phyloP scores from a whole-genome alignment of 192 early-diverging fungal genomes.

The Kickxella alabastrina region DNA sequence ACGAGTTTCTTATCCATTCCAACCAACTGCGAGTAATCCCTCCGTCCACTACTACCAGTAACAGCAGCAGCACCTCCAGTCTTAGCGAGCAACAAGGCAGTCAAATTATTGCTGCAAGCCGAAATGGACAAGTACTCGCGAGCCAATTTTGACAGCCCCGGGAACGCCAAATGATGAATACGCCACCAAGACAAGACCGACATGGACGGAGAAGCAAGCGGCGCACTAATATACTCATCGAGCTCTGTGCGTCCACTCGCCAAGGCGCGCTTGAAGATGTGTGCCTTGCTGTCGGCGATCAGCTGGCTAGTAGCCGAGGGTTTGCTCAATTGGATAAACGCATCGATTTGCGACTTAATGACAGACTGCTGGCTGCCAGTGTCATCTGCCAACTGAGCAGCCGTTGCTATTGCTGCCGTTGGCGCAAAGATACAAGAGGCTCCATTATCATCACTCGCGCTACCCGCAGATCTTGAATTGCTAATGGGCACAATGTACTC shows the following conservation, averaged over 20 bases:
- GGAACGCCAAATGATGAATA: slow-evolving; percentile 28
- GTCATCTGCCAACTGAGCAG: too few species aligned
- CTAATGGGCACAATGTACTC: too few species aligned
- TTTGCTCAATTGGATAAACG: slow-evolving; percentile 26
- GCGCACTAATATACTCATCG: slow-evolving; percentile 37
- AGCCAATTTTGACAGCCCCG: slow-evolving; percentile 25
- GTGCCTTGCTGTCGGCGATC: slow-evolving; percentile 28
- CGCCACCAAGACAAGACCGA: slow-evolving; percentile 36
- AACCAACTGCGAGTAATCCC: slow-evolving; percentile 35
- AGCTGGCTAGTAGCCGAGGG: slow-evolving; percentile 18
- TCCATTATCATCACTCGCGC: too few species aligned
- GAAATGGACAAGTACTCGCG: slow-evolving; percentile 44
- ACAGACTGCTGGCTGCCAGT: slow-evolving; percentile 17
- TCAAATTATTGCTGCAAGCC: slow-evolving; percentile 16
- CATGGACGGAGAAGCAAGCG: slow-evolving; percentile 26
- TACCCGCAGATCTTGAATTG: too few species aligned
- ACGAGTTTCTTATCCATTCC: slow-evolving; percentile 32
- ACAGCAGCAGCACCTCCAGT: too few species aligned
- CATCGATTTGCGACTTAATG: slow-evolving; percentile 24
- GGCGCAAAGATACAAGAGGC: too few species aligned
- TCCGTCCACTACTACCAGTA: too few species aligned
- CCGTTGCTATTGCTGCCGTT: not conserved
- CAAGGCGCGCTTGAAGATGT: slow-evolving; percentile 32
- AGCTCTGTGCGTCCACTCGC: slow-evolving; percentile 38
- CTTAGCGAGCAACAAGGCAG: slow-evolving; percentile 15